These are phyloP conservation scores for Aspergillus brasiliensis DNA, from an alignment of 2,329 filamentous ascomycete genomes.

Conservation along the genomic window DNA sequence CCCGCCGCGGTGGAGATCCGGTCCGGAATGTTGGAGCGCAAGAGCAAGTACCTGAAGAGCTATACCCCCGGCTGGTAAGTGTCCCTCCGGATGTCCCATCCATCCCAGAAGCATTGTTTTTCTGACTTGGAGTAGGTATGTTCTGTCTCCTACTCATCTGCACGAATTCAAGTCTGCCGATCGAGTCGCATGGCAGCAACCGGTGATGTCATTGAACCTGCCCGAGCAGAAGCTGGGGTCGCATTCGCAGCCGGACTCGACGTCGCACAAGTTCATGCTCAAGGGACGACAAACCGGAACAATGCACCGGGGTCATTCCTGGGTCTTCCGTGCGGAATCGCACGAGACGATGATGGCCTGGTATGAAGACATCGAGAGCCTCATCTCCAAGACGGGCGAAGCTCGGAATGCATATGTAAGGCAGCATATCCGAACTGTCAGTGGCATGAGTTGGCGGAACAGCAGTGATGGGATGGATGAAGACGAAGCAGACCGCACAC, in stretches of 20 bases:
- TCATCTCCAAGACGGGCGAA: conserved; percentile 86
- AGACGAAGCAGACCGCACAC: conserved; percentile 66
- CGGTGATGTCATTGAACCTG: conserved; percentile 94
- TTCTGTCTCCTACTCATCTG: conserved; percentile 91
- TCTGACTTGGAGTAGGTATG: conserved; percentile 66
- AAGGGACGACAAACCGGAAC: conserved; percentile 92
- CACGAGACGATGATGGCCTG: conserved; percentile 97
- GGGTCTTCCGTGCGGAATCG: conserved; percentile 68
- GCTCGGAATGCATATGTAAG: conserved; percentile 87
- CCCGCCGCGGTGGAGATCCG: conserved; percentile 81
- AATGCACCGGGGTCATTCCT: conserved; percentile 79
- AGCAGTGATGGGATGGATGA: conserved; percentile 80
- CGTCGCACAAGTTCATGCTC: conserved; percentile 95
- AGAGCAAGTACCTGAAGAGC: conserved; percentile 98
- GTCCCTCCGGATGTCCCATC: not conserved
- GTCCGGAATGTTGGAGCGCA: conserved; percentile 88
- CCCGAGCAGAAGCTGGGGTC: conserved; percentile 94
- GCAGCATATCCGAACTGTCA: conserved; percentile 75
- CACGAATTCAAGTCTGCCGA: conserved; percentile 99
- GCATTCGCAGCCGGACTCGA: conserved; percentile 77
- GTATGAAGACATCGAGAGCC: conserved; percentile 87
- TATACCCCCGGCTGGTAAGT: conserved; percentile 91
- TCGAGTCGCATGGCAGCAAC: conserved; percentile 76
- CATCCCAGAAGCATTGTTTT: not conserved
- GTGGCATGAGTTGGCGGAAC: conserved; percentile 62